phyloP scores from a whole-genome alignment of 495 filamentous ascomycete genomes.

The Aspergillus funiculosus region DNA sequence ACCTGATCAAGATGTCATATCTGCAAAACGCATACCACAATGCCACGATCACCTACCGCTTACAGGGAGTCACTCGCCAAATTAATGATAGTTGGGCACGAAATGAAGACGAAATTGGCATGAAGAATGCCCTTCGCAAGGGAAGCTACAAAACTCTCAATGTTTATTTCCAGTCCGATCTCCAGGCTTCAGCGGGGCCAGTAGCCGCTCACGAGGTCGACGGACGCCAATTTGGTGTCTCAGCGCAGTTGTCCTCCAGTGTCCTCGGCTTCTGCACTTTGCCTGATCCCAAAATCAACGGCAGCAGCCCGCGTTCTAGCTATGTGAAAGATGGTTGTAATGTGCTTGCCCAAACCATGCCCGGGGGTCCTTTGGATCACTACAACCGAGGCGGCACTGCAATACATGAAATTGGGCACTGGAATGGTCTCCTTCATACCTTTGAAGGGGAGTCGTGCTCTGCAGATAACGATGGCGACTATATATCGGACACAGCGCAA shows the following conservation, averaged over 20 bases:
- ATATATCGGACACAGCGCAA: slow-evolving; percentile 49
- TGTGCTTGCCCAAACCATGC: slow-evolving; percentile 47
- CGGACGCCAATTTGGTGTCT: slow-evolving; percentile 8
- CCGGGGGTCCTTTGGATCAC: slow-evolving; percentile 35
- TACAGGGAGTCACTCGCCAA: slow-evolving; percentile 66
- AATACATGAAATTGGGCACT: slow-evolving; percentile 55
- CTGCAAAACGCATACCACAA: slow-evolving; percentile 41
- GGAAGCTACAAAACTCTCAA: slow-evolving; percentile 47
- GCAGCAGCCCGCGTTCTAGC: slow-evolving; percentile 27
- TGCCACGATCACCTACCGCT: slow-evolving; percentile 45
- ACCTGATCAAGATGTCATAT: slow-evolving; percentile 32
- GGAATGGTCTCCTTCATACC: slow-evolving; percentile 53
- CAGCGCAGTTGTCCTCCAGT: slow-evolving; percentile 25
- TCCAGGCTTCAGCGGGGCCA: slow-evolving; percentile 27
- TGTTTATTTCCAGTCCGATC: slow-evolving; percentile 48
- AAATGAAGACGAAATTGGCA: slow-evolving; percentile 53
- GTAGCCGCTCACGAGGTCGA: not conserved
- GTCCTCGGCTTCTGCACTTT: slow-evolving; percentile 48
- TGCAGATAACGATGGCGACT: slow-evolving; percentile 40
- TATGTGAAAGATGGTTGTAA: slow-evolving; percentile 51
- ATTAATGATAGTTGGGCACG: slow-evolving; percentile 65
- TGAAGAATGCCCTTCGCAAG: slow-evolving; percentile 58
- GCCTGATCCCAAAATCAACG: slow-evolving; percentile 35
- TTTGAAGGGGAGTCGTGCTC: slow-evolving; percentile 49
- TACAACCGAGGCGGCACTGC: slow-evolving; percentile 49